Conservation (phyloP, 768 basidiomycete species). For the Boletus huronensis region DNA sequence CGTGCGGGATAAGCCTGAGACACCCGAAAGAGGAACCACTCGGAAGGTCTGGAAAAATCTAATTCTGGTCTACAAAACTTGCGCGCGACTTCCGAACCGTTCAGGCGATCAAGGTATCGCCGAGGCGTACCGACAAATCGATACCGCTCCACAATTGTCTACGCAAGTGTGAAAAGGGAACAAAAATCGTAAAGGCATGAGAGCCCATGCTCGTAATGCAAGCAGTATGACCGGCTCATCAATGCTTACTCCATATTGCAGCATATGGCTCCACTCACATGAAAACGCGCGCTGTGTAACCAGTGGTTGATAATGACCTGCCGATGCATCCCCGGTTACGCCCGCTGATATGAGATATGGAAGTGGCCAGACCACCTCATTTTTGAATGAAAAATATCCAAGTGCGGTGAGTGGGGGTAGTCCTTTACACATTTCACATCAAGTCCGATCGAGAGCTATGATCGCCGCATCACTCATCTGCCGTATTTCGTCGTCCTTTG, state of each 20-base stretch:
- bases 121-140: conserved; percentile 11
- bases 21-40: not conserved
- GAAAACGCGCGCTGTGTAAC: conserved; percentile 9
- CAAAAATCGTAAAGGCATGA: not conserved
- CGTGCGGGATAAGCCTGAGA: conserved; percentile 4
- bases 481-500: conserved; percentile 11
- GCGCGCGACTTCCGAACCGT: not conserved
- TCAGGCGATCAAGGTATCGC: conserved; percentile 9
- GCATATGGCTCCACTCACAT: conserved; percentile 2
- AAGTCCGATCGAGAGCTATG: conserved; percentile 19
- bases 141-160: not conserved
- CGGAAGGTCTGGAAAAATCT: conserved; percentile 1
- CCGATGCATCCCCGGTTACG: conserved; percentile 5
- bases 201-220: not conserved
- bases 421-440: conserved; percentile 10
- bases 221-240: not conserved
- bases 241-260: conserved; percentile 8
- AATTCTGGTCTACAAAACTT: conserved; percentile 4
- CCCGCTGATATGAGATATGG: conserved; percentile 16
- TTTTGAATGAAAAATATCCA: conserved; percentile 27
- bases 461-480: conserved; percentile 21
- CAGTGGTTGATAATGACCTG: not conserved
- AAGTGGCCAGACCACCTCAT: conserved; percentile 10
- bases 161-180: conserved; percentile 4
- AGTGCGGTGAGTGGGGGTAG: conserved; percentile 10